phyloP scores from a whole-genome alignment of 345 rosid species.

The Garcia nutans region DNA sequence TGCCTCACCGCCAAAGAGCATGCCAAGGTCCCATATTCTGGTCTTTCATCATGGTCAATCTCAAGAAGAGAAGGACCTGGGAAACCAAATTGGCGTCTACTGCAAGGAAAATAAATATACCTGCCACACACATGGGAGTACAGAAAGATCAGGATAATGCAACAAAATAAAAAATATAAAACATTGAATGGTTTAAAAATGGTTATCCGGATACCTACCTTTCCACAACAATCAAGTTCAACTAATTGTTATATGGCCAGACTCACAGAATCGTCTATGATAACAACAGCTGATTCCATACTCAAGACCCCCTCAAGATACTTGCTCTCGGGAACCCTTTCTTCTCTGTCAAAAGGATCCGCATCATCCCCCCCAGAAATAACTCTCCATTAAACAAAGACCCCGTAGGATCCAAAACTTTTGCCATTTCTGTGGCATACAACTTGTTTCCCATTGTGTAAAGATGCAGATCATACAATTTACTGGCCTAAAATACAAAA shows the following conservation, averaged over 20 bases:
- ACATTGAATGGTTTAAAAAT: not conserved
- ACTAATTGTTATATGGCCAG: constrained; percentile 93
- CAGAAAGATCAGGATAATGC: not conserved
- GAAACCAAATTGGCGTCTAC: constrained; percentile 97
- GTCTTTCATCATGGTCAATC: constrained; percentile 91
- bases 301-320: constrained; percentile 99
- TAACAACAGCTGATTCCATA: constrained; percentile 94
- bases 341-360: constrained; percentile 79
- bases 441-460: constrained; percentile 99
- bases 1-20: constrained; percentile 83
- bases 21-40: constrained; percentile 96
- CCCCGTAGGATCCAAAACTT: constrained; percentile 90
- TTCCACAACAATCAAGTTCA: constrained; percentile 92
- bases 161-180: not conserved
- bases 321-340: constrained; percentile 87
- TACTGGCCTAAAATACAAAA: constrained; percentile 69
- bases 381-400: constrained; percentile 85
- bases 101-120: constrained; percentile 92
- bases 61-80: constrained; percentile 97
- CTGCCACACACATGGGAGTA: constrained; percentile 42
- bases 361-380: constrained; percentile 96
- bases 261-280: constrained; percentile 94
- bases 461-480: constrained; percentile 88
- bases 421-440: constrained; percentile 99
- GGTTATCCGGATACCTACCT: constrained; percentile 41